phyloP scores from a whole-genome alignment of 129 eudicot genomes.

The Escallonia herrerae region DNA sequence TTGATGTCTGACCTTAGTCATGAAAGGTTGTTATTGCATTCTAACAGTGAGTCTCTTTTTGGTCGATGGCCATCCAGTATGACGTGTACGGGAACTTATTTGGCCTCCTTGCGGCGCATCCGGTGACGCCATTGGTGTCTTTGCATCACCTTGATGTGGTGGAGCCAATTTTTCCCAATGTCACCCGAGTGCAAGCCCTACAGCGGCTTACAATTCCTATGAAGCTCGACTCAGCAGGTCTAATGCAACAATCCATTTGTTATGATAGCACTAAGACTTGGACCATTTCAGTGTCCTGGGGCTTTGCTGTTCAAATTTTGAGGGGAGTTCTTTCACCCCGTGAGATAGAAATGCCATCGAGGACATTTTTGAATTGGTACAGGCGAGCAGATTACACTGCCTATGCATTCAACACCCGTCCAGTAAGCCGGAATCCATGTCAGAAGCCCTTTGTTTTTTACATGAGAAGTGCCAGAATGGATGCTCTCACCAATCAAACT shows the following conservation, averaged over 20 bases:
- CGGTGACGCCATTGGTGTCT: constrained; percentile 76
- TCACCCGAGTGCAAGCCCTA: constrained; percentile 75
- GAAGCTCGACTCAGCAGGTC: constrained; percentile 83
- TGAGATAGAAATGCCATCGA: constrained; percentile 93
- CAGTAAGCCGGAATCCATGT: constrained; percentile 75
- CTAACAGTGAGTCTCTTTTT: neutral
- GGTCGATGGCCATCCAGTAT: constrained; percentile 43
- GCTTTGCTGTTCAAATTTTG: constrained; percentile 79
- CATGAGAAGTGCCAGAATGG: constrained; percentile 42
- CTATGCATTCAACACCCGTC: constrained; percentile 91
- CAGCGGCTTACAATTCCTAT: constrained; percentile 57
- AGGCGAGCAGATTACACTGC: constrained; percentile 91
- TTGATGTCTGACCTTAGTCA: neutral
- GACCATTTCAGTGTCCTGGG: constrained; percentile 97
- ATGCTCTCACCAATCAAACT: constrained; percentile 39
- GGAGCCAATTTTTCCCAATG: constrained; percentile 89
- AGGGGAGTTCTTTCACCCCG: constrained; percentile 90
- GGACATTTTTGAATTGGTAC: constrained; percentile 97
- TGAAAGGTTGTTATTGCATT: constrained; percentile 1
- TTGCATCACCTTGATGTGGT: constrained; percentile 94
- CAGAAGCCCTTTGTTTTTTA: constrained; percentile 91
- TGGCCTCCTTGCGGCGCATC: constrained; percentile 92
- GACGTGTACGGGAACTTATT: constrained; percentile 93
- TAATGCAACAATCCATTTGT: constrained; percentile 92
- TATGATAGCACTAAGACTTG: constrained; percentile 52